phyloP scores from a whole-genome alignment of 2,329 filamentous ascomycete genomes.

The Clonostachys byssicola region DNA sequence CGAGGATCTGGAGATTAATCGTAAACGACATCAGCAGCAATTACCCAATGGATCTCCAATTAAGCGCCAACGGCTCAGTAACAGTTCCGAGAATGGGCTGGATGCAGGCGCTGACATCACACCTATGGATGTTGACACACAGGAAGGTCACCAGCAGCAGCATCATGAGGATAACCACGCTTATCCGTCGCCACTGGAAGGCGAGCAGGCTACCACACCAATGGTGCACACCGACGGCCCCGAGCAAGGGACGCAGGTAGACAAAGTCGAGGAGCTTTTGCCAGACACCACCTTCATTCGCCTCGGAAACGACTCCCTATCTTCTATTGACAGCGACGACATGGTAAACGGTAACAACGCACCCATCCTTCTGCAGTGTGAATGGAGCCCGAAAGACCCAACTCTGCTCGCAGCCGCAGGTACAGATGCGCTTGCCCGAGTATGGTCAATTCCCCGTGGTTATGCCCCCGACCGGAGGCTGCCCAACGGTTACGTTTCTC shows the following conservation, averaged over 20 bases:
- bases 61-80: conserved; percentile 57
- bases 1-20: conserved; percentile 33
- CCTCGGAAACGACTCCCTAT: conserved; percentile 24
- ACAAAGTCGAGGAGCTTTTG: conserved; percentile 58
- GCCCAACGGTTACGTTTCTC: conserved; percentile 21
- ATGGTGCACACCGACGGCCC: conserved; percentile 55
- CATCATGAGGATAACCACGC: conserved; percentile 48
- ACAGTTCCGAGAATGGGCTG: conserved; percentile 54
- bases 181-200: conserved; percentile 61
- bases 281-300: conserved; percentile 58
- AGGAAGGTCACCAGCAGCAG: conserved; percentile 28
- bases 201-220: conserved; percentile 49
- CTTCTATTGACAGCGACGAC: conserved; percentile 10
- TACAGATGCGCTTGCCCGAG: conserved; percentile 65
- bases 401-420: conserved; percentile 63
- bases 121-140: conserved; percentile 57
- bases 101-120: conserved; percentile 41
- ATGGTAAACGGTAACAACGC: conserved; percentile 38
- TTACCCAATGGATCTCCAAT: conserved; percentile 50
- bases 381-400: conserved; percentile 64
- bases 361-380: conserved; percentile 63
- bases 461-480: conserved; percentile 27
- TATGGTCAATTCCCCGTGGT: conserved; percentile 60
- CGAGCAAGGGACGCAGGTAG: conserved; percentile 60
- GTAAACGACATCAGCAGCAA: conserved; percentile 46